phyloP scores from a whole-genome alignment of 129 eudicot species.

The Smallanthus sonchifolius region DNA sequence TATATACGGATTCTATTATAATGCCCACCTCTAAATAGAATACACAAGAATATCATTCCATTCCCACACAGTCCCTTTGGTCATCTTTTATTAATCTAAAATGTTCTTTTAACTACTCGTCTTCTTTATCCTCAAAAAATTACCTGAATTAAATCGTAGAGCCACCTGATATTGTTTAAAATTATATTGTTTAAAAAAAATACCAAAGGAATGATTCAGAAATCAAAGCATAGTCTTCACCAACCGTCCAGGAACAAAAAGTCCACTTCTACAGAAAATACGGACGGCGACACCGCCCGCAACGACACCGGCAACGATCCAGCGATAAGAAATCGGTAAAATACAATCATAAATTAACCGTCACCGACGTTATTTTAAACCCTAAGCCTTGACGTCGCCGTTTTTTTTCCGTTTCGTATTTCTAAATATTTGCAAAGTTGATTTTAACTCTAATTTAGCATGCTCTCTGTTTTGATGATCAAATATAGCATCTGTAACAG shows the following conservation, averaged over 20 bases:
- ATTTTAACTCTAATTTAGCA: not conserved
- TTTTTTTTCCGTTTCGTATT: not conserved
- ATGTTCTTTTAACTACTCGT: too few species aligned
- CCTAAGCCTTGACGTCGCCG: not conserved
- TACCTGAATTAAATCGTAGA: too few species aligned
- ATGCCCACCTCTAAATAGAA: too few species aligned
- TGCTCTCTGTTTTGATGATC: not conserved
- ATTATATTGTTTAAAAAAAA: not conserved
- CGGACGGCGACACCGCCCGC: constrained; percentile 7
- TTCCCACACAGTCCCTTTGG: too few species aligned
- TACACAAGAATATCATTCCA: too few species aligned
- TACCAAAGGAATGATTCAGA: not conserved
- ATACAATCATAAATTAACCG: not conserved
- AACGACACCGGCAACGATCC: constrained; percentile 21
- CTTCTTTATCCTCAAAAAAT: too few species aligned
- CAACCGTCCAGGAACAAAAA: not conserved
- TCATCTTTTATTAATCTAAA: too few species aligned
- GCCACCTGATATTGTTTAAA: not conserved
- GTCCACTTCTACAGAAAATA: constrained; percentile 11
- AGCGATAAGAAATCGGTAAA: not conserved
- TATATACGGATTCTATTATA: too few species aligned
- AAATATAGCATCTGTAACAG: not conserved
- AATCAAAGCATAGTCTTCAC: not conserved
- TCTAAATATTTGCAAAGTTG: too few species aligned
- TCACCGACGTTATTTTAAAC: constrained; percentile 11